Conservation (phyloP, 2,329 filamentous ascomycete species). For the Pseudogymnoascus sp. region DNA sequence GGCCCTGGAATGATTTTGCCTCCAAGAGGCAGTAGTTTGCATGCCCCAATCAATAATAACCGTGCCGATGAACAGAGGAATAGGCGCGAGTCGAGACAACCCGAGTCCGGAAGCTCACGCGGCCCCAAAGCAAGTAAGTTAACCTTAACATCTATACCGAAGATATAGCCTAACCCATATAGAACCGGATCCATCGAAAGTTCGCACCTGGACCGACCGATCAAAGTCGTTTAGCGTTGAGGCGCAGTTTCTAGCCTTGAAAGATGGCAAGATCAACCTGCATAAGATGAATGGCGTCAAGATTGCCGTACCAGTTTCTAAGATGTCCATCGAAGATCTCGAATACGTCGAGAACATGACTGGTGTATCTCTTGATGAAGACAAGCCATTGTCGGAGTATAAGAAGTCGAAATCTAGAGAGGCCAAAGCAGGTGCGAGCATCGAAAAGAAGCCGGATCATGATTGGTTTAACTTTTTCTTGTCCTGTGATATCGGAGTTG, state of each 20-base stretch:
- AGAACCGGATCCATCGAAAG: constrained; percentile 78
- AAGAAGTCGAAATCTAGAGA: constrained; percentile 34
- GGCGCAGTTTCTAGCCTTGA: constrained; percentile 88
- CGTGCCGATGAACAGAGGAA: constrained; percentile 63
- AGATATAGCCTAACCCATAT: constrained; percentile 12
- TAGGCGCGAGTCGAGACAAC: constrained; percentile 59
- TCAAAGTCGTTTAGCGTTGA: constrained; percentile 96
- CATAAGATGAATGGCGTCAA: constrained; percentile 98
- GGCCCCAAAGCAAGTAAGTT: constrained; percentile 65
- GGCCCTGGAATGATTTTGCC: constrained; percentile 69
- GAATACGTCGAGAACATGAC: constrained; percentile 87
- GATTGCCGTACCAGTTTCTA: constrained; percentile 88
- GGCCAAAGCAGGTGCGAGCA: constrained; percentile 34
- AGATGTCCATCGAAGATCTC: constrained; percentile 92
- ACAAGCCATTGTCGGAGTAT: constrained; percentile 85
- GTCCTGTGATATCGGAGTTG: constrained; percentile 80
- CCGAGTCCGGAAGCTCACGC: constrained; percentile 47
- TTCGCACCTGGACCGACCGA: constrained; percentile 90
- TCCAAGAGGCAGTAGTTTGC: constrained; percentile 71
- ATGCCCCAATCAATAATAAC: constrained; percentile 58
- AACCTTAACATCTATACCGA: background rate
- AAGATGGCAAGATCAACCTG: constrained; percentile 93
- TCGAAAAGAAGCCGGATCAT: constrained; percentile 62
- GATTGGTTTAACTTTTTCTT: constrained; percentile 99
- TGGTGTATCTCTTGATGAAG: constrained; percentile 81